Percentiles rank a stretch among this genome's conserved stretches.
These are phyloP conservation scores for Eucalyptus curtisii DNA, from an alignment of 345 rosid genomes.

Conservation along the genomic window DNA sequence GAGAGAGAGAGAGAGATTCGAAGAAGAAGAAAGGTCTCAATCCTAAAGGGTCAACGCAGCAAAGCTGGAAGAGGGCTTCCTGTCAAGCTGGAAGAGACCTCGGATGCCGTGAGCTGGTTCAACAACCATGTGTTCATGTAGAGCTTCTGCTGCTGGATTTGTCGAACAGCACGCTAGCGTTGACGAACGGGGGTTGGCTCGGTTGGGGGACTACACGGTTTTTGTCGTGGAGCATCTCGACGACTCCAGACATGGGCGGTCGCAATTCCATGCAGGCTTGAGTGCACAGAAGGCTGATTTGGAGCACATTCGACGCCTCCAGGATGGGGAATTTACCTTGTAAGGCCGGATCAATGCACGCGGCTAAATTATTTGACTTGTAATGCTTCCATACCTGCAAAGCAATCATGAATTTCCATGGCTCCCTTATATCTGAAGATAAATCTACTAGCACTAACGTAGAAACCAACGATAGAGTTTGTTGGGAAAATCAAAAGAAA, in stretches of 20 bases:
- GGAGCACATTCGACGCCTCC: slow-evolving; percentile 41
- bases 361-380: slow-evolving; percentile 14
- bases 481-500: background rate
- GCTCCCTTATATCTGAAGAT: background rate
- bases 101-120: background rate
- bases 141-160: background rate
- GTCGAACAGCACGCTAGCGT: slow-evolving; percentile 36
- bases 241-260: slow-evolving; percentile 48
- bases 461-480: background rate
- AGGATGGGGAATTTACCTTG: slow-evolving; percentile 7
- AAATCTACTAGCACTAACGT: background rate
- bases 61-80: background rate
- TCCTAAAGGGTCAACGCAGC: no score
- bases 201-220: slow-evolving; percentile 31
- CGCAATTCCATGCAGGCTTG: slow-evolving; percentile 51
- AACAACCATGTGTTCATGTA: background rate
- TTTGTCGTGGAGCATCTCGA: slow-evolving; percentile 27
- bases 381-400: slow-evolving; percentile 60
- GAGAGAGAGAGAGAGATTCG: no score
- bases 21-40: no score
- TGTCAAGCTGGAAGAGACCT: background rate
- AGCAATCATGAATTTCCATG: background rate
- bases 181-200: slow-evolving; percentile 71
- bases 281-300: slow-evolving; percentile 66
- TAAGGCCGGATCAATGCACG: slow-evolving; percentile 30